phyloP scores from a whole-genome alignment of 2,329 filamentous ascomycete genomes.

The Clathrospora elynae region DNA sequence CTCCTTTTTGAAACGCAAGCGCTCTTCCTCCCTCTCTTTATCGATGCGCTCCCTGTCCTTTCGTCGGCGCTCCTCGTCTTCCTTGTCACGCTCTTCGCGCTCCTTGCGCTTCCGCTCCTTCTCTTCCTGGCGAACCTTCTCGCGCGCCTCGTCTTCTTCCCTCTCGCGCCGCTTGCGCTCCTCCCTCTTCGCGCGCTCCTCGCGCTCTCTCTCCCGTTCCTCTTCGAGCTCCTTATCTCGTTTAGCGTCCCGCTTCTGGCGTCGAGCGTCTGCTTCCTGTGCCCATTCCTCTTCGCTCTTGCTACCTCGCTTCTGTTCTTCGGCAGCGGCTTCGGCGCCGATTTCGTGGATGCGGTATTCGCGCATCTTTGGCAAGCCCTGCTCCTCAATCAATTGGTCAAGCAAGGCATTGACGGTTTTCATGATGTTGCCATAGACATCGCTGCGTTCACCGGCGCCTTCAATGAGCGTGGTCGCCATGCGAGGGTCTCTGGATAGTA shows the following conservation, averaged over 20 bases:
- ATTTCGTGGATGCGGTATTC: constrained; percentile 70
- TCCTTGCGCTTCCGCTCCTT: constrained; percentile 50
- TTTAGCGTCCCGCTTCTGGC: constrained; percentile 65
- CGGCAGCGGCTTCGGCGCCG: constrained; percentile 69
- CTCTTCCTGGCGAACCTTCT: constrained; percentile 54
- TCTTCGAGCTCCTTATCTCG: constrained; percentile 66
- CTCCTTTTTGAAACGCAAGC: constrained; percentile 52
- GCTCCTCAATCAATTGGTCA: constrained; percentile 61
- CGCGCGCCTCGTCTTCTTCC: constrained; percentile 51
- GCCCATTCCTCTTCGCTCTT: constrained; percentile 78
- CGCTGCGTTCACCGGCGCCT: constrained; percentile 75
- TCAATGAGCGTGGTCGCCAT: constrained; percentile 78
- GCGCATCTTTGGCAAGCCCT: constrained; percentile 72
- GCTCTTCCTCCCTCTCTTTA: constrained; percentile 58
- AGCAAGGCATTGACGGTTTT: constrained; percentile 70
- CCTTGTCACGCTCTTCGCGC: constrained; percentile 37
- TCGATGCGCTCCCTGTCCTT: constrained; percentile 38
- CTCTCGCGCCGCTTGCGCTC: constrained; percentile 58
- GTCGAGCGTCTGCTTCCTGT: constrained; percentile 65
- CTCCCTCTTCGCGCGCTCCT: constrained; percentile 62
- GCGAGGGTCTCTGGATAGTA: constrained; percentile 73
- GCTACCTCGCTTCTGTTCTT: constrained; percentile 67
- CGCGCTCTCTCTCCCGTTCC: constrained; percentile 60
- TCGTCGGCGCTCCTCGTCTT: constrained; percentile 41
- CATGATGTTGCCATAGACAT: constrained; percentile 74